Percentiles rank a stretch among this genome's conserved stretches.
Evolutionary conservation across 768 basidiomycete genomes (phyloP).

Genomic region (Tulasnella sp.): DNA sequence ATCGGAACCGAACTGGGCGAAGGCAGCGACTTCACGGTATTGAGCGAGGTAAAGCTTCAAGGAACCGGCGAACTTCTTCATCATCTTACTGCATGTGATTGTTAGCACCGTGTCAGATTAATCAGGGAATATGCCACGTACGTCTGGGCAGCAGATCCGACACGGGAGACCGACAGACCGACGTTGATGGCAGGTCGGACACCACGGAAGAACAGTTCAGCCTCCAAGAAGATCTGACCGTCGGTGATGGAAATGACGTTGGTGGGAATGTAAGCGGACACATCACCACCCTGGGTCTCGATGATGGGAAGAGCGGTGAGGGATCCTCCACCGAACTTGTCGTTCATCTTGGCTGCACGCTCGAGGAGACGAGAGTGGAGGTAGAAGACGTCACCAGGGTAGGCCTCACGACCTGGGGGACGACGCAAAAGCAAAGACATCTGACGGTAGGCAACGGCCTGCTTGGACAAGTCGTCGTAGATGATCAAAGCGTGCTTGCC

Average conservation of each 20-base stretch:
- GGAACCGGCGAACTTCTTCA: slow-evolving; percentile 99
- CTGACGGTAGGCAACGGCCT: slow-evolving; percentile 99
- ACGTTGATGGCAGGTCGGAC: slow-evolving; percentile 99
- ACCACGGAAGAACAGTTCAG: slow-evolving; percentile 99
- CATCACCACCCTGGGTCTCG: slow-evolving; percentile 99
- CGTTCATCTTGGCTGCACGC: slow-evolving; percentile 99
- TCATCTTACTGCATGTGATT: slow-evolving; percentile 60
- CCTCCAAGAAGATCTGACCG: slow-evolving; percentile 99
- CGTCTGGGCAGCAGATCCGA: slow-evolving; percentile 99
- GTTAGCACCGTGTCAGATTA: background rate
- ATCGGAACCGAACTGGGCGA: slow-evolving; percentile 99
- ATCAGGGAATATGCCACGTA: slow-evolving; percentile 32
- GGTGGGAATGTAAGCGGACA: slow-evolving; percentile 96
- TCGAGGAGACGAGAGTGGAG: slow-evolving; percentile 99
- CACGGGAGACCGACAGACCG: slow-evolving; percentile 99
- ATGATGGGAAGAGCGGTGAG: slow-evolving; percentile 98
- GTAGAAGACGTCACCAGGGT: slow-evolving; percentile 99
- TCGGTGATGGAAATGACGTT: slow-evolving; percentile 99
- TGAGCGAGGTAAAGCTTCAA: slow-evolving; percentile 99
- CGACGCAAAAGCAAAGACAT: slow-evolving; percentile 99
- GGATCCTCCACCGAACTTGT: slow-evolving; percentile 96
- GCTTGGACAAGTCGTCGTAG: slow-evolving; percentile 99
- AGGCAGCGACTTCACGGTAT: slow-evolving; percentile 99
- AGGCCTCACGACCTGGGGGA: slow-evolving; percentile 99
- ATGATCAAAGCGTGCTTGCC: slow-evolving; percentile 99